Conservation (phyloP, 1,139 yeast species). For the Kodamaea plutei region DNA sequence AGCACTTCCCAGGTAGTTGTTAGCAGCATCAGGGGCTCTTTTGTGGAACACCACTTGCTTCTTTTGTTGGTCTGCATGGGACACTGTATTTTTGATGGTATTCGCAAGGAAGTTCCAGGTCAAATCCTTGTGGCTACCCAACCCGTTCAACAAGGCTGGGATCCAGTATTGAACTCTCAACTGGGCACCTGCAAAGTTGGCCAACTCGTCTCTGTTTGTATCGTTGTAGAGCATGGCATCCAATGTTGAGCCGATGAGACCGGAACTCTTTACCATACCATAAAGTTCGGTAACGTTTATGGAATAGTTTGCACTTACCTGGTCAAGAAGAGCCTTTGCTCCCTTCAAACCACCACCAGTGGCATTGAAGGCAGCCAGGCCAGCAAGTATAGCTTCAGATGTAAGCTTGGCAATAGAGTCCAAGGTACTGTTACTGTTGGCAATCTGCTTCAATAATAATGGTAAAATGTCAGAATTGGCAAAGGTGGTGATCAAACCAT, state of each 20-base stretch:
- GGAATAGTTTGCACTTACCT: conserved; percentile 1
- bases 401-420: conserved; percentile 11
- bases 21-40: conserved; percentile 11
- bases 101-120: conserved; percentile 28
- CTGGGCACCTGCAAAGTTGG: conserved; percentile 22
- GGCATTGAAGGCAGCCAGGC: conserved; percentile 7
- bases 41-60: conserved; percentile 11
- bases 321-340: conserved; percentile 1
- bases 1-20: conserved; percentile 31
- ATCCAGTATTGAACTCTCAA: conserved; percentile 27
- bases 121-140: conserved; percentile 30
- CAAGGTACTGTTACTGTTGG: conserved; percentile 20
- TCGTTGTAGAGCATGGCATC: conserved; percentile 27
- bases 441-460: conserved; percentile 28
- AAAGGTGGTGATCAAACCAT: conserved; percentile 15
- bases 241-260: conserved; percentile 24
- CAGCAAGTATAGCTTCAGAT: conserved; percentile 7
- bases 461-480: conserved; percentile 29
- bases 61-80: conserved; percentile 19
- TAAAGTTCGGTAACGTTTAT: conserved; percentile 21
- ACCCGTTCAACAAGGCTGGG: conserved; percentile 25
- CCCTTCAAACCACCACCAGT: conserved; percentile 6
- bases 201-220: conserved; percentile 24
- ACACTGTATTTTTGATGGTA: conserved; percentile 22
- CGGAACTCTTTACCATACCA: conserved; percentile 19